A percentile compares a stretch with the other conserved stretches of the same genome.
Evolutionary conservation across 2,329 filamentous ascomycete genomes (phyloP).

Genomic region (Botrytis byssoidea): DNA sequence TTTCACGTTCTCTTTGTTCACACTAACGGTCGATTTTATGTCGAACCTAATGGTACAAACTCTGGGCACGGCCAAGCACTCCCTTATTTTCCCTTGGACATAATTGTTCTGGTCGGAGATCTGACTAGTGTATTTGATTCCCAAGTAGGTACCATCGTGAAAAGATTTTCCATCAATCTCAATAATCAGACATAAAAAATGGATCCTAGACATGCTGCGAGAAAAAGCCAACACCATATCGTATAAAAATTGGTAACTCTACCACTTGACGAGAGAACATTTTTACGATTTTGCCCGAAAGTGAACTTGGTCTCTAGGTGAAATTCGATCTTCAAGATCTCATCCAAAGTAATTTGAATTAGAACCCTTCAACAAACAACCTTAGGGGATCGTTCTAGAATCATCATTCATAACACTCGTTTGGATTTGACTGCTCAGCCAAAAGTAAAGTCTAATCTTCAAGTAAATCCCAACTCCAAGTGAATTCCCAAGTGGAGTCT

Average conservation of each 20-base stretch:
- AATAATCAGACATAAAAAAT: too few species aligned
- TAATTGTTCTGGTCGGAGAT: background rate
- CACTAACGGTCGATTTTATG: too few species aligned
- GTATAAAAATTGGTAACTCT: too few species aligned
- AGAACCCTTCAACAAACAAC: background rate
- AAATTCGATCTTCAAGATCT: background rate
- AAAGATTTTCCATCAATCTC: rapidly evolving
- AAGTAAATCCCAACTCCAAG: background rate
- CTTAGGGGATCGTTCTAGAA: background rate
- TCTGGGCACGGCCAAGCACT: background rate
- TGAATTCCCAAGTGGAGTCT: background rate
- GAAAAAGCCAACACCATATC: background rate
- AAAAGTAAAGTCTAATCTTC: background rate
- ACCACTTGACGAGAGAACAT: background rate
- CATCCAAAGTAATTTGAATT: background rate
- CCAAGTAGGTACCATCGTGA: background rate
- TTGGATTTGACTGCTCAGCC: background rate
- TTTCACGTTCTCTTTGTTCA: too few species aligned
- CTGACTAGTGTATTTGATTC: background rate
- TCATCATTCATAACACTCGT: background rate
- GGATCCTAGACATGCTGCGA: background rate
- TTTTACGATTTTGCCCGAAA: rapidly evolving
- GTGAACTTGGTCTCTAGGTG: background rate
- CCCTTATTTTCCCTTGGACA: background rate
- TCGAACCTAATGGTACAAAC: background rate